Base-by-base conservation (phyloP, 495 filamentous ascomycete genomes). In the Tuber magnatum region DNA sequence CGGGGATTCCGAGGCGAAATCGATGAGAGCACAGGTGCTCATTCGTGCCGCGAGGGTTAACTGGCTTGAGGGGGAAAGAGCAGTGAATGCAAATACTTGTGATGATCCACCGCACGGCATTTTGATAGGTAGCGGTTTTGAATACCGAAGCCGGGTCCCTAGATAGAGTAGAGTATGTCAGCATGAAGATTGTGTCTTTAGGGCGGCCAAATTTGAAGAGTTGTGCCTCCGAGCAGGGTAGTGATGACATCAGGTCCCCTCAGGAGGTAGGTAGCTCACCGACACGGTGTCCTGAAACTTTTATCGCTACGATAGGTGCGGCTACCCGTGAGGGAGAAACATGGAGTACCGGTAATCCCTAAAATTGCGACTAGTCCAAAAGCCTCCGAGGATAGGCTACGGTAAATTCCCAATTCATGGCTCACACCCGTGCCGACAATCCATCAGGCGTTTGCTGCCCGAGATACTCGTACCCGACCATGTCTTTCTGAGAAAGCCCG, bases 21-120 rank as follows among this genome's bases (percentile, higher is more conserved):
- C 76, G 44, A 81, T 69, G 35, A 81, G 73, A 16, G 79, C 24
- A 20, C 69, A 44, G 20, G 71, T 68, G 20, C 72, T 78, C 80
- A 81, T 81, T 39, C 73, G 72, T n/a, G 79, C 75, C 42, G 78
- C 80, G 12, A 81, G 73, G 28, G 75, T 75, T 32, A 80, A 73
- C 71, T 80, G 79, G 0, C 75, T 73, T 20, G 40, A 71, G 3
- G 79, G 69, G 3, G 79, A 78, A 41, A 81, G 73, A 18, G 79
- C 61, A 18, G 75, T 71, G 28, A 81, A 81, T 5, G 73, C 75
- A 38, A 81, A 81, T 44, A 75, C 70, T 71, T 80, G 75, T n/a
- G 76, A 42, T 22, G 48, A 70, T 22, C 51, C 68, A 16, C 77
- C 51, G 32, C 42, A 75, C 18, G 76, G 44, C 77, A 79, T 79